A percentile compares a stretch with the other conserved stretches of the same genome.
Conservation (phyloP, 371 early-diverging fungal species). For the Circinella umbellata region DNA sequence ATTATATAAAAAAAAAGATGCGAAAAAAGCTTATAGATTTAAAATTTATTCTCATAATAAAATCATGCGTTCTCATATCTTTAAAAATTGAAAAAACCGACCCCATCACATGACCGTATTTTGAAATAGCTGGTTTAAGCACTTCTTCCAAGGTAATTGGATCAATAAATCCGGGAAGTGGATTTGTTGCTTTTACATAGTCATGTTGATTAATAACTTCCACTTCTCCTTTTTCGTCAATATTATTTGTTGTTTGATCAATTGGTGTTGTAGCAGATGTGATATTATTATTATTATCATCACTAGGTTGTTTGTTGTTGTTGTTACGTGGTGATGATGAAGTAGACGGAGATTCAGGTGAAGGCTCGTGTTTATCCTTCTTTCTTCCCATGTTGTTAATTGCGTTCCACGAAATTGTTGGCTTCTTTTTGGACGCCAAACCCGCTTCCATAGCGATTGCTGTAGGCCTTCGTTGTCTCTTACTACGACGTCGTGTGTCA, state of each 20-base stretch:
- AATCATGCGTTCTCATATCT: neutral
- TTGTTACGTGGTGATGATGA: neutral
- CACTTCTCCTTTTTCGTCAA: neutral
- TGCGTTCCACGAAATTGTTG: conserved; percentile 11
- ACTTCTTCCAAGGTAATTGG: conserved; percentile 93
- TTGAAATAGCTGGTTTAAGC: conserved; percentile 93
- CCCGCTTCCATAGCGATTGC: conserved; percentile 24
- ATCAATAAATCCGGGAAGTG: conserved; percentile 91
- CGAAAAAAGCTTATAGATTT: too few relatives aligned
- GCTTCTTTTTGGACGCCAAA: conserved; percentile 10
- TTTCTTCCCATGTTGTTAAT: conserved; percentile 7
- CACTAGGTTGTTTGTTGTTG: neutral
- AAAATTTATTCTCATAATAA: too few relatives aligned
- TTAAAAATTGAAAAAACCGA: conserved; percentile 17
- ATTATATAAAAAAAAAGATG: neutral
- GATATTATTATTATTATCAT: neutral
- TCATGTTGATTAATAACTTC: neutral
- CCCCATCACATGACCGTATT: conserved; percentile 96
- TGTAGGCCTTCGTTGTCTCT: conserved; percentile 31
- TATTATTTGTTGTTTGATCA: neutral
- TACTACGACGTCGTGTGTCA: conserved; percentile 21
- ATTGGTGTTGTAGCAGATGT: neutral
- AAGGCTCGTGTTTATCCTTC: neutral
- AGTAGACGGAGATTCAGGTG: conserved; percentile 1
- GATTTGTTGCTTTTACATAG: conserved; percentile 54